Base-by-base conservation (phyloP, 768 basidiomycete species). In the Amanita exitialis region DNA sequence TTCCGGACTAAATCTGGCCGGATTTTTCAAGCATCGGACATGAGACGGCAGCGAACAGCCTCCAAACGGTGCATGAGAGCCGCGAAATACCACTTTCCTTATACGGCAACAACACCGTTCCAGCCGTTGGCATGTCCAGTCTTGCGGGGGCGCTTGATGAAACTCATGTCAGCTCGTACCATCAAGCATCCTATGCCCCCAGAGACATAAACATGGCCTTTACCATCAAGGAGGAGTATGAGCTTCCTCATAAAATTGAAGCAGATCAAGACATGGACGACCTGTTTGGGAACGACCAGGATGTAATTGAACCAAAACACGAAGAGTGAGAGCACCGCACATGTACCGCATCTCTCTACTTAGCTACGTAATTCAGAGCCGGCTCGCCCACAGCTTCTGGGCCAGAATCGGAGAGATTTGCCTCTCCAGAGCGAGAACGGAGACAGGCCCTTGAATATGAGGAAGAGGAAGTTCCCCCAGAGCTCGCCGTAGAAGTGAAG, bases 361-460 rank as follows among this genome's bases (percentile, higher is more conserved):
- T 57, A 16, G 32, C 34, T 42, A 6, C 21, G 56, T 53, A 23
- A 57, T 66, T 62, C 57, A 66, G 62, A 35, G 61, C 63, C 43
- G 61, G 68, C 54, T 73, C 75, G 28, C 74, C 78, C 25, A 70
- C 71, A 44, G 66, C 69, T 28, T 82, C 81, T 38, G 76, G 66
- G 10, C 73, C 69, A 25, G 77, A 74, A n/a, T 82, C 77, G n/a
- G 90, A 88, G 53, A 66, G 71, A 47, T 70, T 80, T 15, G 68
- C 89, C 28, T 79, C 86, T 41, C 74, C 71, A 25, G 75, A 77
- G 77, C 57, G 73, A 65, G 64, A 86, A 76, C 68, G 75, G 37
- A 73, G 90, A 56, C 79, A 79, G 58, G 81, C 80, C 1, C 63
- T 92, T 56, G 90, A 92, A 65, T 92, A 93, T 62, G 78, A 76